These are phyloP conservation scores for Colletotrichum gloeosporioides DNA, from an alignment of 2,329 filamentous ascomycete species.

Conservation along the genomic window DNA sequence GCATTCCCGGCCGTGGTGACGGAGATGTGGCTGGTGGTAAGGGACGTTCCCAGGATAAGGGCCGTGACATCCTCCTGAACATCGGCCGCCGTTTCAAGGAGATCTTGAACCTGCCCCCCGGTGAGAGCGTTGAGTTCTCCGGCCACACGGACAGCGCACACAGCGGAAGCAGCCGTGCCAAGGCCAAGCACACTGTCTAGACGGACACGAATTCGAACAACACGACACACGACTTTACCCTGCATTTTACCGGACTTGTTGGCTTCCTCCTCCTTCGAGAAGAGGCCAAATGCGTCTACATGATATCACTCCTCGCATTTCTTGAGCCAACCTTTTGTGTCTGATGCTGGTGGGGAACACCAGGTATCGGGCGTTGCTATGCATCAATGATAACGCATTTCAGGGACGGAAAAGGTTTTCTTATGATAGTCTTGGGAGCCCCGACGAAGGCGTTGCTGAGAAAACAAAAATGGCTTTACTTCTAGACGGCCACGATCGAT, in stretches of 20 bases:
- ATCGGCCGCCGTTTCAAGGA: constrained; percentile 95
- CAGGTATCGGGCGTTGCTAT: constrained; percentile 11
- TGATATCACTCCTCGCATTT: constrained; percentile 18
- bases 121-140: constrained; percentile 89
- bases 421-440: constrained; percentile 20
- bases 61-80: constrained; percentile 80
- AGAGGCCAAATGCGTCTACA: constrained; percentile 3
- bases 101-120: constrained; percentile 77
- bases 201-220: background rate
- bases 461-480: constrained; percentile 15
- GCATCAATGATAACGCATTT: constrained; percentile 22
- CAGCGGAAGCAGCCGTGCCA: constrained; percentile 91
- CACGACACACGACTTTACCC: constrained; percentile 3
- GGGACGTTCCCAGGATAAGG: constrained; percentile 80
- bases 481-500: constrained; percentile 22
- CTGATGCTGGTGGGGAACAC: background rate
- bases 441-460: constrained; percentile 23
- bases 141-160: constrained; percentile 95
- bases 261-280: background rate
- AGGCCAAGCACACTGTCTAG: constrained; percentile 91
- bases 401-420: constrained; percentile 20
- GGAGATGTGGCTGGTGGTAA: constrained; percentile 77
- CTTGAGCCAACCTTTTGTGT: constrained; percentile 11
- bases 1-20: constrained; percentile 76
- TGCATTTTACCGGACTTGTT: constrained; percentile 9